Conservation (phyloP, 208 protist species). For the Leptomonas seymouri region DNA sequence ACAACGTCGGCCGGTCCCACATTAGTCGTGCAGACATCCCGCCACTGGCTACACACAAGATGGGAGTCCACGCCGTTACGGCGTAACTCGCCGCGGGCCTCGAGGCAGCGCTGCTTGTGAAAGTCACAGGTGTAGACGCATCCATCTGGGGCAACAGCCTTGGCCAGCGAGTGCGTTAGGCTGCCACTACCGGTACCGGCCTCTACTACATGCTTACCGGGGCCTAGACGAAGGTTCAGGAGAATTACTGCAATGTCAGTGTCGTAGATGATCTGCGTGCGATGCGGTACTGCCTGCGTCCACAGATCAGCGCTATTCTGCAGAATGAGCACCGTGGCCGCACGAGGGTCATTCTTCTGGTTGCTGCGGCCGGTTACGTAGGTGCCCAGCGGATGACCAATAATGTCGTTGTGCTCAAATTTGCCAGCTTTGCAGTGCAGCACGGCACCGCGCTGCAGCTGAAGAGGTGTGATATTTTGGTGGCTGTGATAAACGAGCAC, state of each 20-base stretch:
- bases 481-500: conserved; percentile 78
- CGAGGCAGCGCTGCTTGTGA: conserved; percentile 79
- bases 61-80: conserved; percentile 55
- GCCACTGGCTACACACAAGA: conserved; percentile 78
- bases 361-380: conserved; percentile 73
- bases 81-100: conserved; percentile 80
- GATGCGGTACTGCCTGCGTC: conserved; percentile 89
- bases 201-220: conserved; percentile 82
- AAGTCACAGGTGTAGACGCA: conserved; percentile 91
- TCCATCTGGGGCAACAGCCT: conserved; percentile 79
- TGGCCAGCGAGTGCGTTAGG: conserved; percentile 86
- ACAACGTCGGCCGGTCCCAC: conserved; percentile 24
- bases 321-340: conserved; percentile 64
- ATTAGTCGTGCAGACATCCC: conserved; percentile 82
- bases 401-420: conserved; percentile 86
- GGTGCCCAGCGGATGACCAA: conserved; percentile 62
- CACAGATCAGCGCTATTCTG: conserved; percentile 89
- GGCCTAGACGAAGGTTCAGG: conserved; percentile 70
- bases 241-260: conserved; percentile 91
- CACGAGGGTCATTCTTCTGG: conserved; percentile 46
- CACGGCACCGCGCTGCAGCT: conserved; percentile 55
- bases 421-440: conserved; percentile 86
- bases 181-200: conserved; percentile 92
- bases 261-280: conserved; percentile 93
- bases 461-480: conserved; percentile 65